phyloP scores from a whole-genome alignment of 2,329 filamentous ascomycete species.

The Alternaria conjuncta region DNA sequence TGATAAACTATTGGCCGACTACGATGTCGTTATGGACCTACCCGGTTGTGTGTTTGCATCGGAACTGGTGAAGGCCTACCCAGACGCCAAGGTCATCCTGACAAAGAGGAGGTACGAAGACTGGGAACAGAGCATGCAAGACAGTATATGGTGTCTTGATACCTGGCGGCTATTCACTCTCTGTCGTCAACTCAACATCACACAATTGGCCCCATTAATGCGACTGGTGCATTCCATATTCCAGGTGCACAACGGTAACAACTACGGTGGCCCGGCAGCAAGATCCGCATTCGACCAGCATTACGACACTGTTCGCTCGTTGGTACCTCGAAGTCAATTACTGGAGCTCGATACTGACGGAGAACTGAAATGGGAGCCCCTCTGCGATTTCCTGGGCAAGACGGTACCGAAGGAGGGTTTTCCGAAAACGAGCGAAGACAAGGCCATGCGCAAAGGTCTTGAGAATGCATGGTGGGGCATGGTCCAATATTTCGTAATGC shows the following conservation, averaged over 20 bases:
- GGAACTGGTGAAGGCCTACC: conserved; percentile 41
- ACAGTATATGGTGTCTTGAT: conserved; percentile 34
- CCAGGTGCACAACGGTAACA: conserved; percentile 30
- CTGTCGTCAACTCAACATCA: conserved; percentile 26
- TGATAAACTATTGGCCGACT: conserved; percentile 55
- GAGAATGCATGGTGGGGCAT: conserved; percentile 30
- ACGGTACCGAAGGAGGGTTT: conserved; percentile 27
- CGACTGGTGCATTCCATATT: conserved; percentile 32
- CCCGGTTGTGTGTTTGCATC: conserved; percentile 37
- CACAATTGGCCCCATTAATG: conserved; percentile 32
- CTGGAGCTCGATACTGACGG: conserved; percentile 35
- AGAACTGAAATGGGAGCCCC: conserved; percentile 28
- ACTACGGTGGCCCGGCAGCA: conserved; percentile 27
- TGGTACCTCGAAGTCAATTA: conserved; percentile 28
- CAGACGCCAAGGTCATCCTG: conserved; percentile 43
- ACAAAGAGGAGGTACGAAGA: conserved; percentile 35
- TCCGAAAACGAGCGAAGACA: conserved; percentile 30
- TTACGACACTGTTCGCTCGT: conserved; percentile 29
- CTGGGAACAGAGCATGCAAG: conserved; percentile 36
- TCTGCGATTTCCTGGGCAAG: conserved; percentile 37
- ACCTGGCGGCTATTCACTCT: conserved; percentile 29
- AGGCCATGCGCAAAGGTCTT: conserved; percentile 24
- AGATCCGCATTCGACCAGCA: conserved; percentile 32
- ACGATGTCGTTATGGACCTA: conserved; percentile 45
- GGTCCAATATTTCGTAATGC: conserved; percentile 25